Conservation (phyloP, 2,329 filamentous ascomycete species). For the Stemphylium vesicarium region DNA sequence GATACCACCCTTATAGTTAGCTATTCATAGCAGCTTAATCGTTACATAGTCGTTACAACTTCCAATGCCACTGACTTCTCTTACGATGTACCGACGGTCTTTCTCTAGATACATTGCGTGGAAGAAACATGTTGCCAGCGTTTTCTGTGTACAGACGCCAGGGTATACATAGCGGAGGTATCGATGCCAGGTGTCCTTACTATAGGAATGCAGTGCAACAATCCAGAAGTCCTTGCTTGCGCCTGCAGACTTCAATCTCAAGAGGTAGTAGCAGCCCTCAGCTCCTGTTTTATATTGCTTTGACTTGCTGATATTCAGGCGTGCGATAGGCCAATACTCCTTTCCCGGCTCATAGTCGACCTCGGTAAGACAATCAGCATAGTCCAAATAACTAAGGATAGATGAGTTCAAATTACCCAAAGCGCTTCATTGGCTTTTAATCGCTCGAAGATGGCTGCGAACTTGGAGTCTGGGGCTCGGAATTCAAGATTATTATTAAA, state of each 20-base stretch:
- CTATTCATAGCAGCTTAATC: not conserved
- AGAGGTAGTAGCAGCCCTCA: conserved; percentile 12
- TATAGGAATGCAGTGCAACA: conserved; percentile 1
- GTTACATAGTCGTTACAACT: conserved; percentile 3
- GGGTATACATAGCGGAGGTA: conserved; percentile 4
- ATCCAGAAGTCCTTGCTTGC: conserved; percentile 12
- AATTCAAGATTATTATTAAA: conserved; percentile 14
- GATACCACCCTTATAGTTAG: not conserved
- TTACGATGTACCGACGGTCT: not conserved
- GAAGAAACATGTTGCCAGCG: conserved; percentile 4
- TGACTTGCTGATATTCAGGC: conserved; percentile 7
- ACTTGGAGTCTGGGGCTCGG: conserved; percentile 3
- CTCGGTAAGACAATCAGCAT: not conserved
- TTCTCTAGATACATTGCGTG: conserved; percentile 1
- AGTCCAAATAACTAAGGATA: not conserved
- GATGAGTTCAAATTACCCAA: conserved; percentile 1
- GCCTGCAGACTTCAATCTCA: not conserved
- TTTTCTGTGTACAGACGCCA: not conserved
- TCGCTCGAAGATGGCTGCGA: not conserved
- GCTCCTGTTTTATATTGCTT: conserved; percentile 4
- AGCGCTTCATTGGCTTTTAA: conserved; percentile 4
- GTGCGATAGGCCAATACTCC: conserved; percentile 9
- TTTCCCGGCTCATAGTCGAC: conserved; percentile 5
- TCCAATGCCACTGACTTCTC: conserved; percentile 3
- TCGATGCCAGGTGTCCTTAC: not conserved